Evolutionary conservation across 1,284 basidiomycete genomes (phyloP).

Genomic region (Puccinia triticina): DNA sequence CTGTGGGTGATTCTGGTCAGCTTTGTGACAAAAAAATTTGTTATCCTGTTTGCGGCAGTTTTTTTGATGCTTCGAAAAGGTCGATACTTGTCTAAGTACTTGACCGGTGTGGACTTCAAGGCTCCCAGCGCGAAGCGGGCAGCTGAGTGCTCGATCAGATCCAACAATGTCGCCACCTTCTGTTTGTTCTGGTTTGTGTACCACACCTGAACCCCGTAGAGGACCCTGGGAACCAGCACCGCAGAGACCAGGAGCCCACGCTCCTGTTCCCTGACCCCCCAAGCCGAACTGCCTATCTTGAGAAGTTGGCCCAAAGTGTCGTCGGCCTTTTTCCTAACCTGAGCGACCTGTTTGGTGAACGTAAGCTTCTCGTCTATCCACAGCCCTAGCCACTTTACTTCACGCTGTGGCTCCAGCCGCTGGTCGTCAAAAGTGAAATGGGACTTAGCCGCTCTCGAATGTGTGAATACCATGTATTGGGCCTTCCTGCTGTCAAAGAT

Average conservation of each 20-base stretch:
- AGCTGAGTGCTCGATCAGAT: no score
- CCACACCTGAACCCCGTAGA: conserved; percentile 16
- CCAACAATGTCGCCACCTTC: background rate
- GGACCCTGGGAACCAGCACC: background rate
- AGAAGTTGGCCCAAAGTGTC: background rate
- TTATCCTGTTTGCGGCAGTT: no score
- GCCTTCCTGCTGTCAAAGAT: conserved; percentile 37
- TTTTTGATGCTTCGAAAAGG: no score
- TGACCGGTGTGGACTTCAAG: no score
- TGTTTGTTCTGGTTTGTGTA: background rate
- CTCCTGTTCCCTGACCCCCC: background rate
- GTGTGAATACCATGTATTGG: conserved; percentile 16
- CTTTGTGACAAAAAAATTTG: background rate
- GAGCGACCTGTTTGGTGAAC: background rate
- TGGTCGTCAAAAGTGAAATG: no score
- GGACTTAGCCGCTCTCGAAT: background rate
- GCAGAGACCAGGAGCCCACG: background rate
- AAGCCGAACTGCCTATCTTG: background rate
- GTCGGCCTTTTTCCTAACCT: background rate
- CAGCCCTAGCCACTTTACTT: no score
- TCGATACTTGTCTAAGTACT: no score
- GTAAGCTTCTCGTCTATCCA: no score
- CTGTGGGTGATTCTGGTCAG: background rate
- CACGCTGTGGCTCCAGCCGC: no score
- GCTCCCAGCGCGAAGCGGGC: no score